Evolutionary conservation across 495 filamentous ascomycete species (phyloP).

Genomic region (Aspergillus egyptiacus): DNA sequence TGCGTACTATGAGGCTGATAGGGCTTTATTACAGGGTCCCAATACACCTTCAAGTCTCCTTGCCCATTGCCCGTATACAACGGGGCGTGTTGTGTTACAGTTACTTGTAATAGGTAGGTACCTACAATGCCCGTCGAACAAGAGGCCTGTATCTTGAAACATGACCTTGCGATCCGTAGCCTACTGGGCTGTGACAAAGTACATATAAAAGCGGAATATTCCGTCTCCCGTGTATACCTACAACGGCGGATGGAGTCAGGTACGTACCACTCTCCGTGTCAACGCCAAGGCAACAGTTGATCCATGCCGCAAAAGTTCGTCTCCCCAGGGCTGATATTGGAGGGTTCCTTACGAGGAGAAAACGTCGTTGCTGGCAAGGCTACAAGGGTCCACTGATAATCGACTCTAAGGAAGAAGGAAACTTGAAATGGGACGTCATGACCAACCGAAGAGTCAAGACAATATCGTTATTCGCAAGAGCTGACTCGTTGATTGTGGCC

Average conservation of each 20-base stretch:
- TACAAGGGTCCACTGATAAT: slow-evolving; percentile 29
- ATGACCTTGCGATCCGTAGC: too few species aligned
- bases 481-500: neutral
- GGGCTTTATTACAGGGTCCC: too few species aligned
- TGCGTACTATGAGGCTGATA: too few species aligned
- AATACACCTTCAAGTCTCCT: too few species aligned
- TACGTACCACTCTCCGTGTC: slow-evolving; percentile 1
- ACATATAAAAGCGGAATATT: slow-evolving; percentile 1
- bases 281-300: slow-evolving; percentile 2
- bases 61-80: too few species aligned
- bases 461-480: slow-evolving; percentile 7
- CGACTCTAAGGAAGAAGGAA: slow-evolving; percentile 19
- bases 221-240: too few species aligned
- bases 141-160: too few species aligned
- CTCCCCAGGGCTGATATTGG: slow-evolving; percentile 1
- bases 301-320: neutral
- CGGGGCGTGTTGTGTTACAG: too few species aligned
- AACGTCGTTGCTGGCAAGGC: neutral
- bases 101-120: too few species aligned
- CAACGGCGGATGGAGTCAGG: neutral
- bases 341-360: neutral
- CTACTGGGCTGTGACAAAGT: neutral
- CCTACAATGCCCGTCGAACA: too few species aligned
- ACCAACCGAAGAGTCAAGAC: slow-evolving; percentile 17
- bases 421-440: slow-evolving; percentile 22